Percentiles rank a stretch among this genome's conserved stretches.
Evolutionary conservation across 208 protist species (phyloP).

Genomic region (Crithidia thermophila): DNA sequence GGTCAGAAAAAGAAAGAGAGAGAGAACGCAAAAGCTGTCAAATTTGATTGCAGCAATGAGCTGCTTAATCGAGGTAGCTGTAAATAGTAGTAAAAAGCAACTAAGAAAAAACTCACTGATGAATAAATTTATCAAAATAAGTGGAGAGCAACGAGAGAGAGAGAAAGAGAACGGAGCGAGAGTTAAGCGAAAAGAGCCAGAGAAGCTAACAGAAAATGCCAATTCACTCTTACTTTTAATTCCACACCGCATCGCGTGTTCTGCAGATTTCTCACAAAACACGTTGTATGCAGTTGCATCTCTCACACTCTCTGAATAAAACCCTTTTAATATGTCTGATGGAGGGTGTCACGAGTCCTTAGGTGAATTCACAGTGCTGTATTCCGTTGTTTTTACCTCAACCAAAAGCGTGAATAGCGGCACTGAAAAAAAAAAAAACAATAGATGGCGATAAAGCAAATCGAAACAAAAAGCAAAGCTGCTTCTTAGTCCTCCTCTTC

Average conservation of each 20-base stretch:
- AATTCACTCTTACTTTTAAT: too few relatives aligned
- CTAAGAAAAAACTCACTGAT: not conserved
- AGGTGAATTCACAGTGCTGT: too few relatives aligned
- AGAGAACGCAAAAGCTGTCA: not conserved
- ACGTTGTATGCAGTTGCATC: too few relatives aligned
- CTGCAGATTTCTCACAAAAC: too few relatives aligned
- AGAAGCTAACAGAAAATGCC: not conserved
- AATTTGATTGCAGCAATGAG: not conserved
- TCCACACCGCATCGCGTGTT: too few relatives aligned
- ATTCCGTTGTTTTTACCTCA: too few relatives aligned
- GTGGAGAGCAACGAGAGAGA: not conserved
- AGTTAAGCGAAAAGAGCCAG: not conserved
- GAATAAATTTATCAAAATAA: not conserved
- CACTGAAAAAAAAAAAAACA: not conserved
- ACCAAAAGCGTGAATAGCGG: conserved; percentile 8
- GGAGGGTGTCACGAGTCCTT: too few relatives aligned
- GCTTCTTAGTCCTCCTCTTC: conserved; percentile 1
- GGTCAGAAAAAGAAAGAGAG: not conserved
- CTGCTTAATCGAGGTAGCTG: not conserved
- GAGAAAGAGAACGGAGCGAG: not conserved
- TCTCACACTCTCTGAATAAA: too few relatives aligned
- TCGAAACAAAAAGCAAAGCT: not conserved
- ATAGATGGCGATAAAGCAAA: not conserved
- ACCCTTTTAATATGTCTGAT: too few relatives aligned
- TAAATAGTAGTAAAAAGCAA: not conserved